phyloP scores from a whole-genome alignment of 2,329 filamentous ascomycete genomes.

The Phialemonium atrogriseum region DNA sequence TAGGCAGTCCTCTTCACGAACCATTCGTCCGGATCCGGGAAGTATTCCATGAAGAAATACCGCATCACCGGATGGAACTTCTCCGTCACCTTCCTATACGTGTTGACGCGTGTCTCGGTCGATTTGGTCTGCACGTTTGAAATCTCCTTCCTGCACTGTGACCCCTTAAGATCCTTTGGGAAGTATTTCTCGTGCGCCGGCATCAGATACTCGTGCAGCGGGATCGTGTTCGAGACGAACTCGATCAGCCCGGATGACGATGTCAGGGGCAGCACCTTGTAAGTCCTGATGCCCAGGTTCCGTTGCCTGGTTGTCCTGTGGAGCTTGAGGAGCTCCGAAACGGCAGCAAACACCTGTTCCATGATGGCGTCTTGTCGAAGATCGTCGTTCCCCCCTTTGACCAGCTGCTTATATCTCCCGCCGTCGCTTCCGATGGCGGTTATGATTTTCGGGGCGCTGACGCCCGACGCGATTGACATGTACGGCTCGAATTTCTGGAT shows the following conservation, averaged over 20 bases:
- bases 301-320: constrained; percentile 83
- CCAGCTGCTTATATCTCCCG: constrained; percentile 74
- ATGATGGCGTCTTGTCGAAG: constrained; percentile 96
- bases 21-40: constrained; percentile 92
- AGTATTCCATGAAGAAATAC: constrained; percentile 96
- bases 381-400: constrained; percentile 94
- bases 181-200: constrained; percentile 83
- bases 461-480: constrained; percentile 80
- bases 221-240: constrained; percentile 89
- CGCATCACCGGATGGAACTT: constrained; percentile 88
- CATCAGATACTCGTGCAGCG: constrained; percentile 85
- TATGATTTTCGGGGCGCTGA: constrained; percentile 91
- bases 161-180: constrained; percentile 72
- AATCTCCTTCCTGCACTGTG: constrained; percentile 72
- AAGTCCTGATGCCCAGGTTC: constrained; percentile 84
- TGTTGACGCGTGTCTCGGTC: constrained; percentile 61
- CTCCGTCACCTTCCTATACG: constrained; percentile 70
- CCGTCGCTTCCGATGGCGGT: constrained; percentile 75
- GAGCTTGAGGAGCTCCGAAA: constrained; percentile 79
- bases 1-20: constrained; percentile 85
- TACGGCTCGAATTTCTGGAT: constrained; percentile 63
- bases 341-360: constrained; percentile 98
- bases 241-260: constrained; percentile 86
- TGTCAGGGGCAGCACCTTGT: constrained; percentile 90
- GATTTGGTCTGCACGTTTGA: constrained; percentile 61